Conservation (phyloP, 192 early-diverging fungal genomes). For the Umbelopsis vinacea region DNA sequence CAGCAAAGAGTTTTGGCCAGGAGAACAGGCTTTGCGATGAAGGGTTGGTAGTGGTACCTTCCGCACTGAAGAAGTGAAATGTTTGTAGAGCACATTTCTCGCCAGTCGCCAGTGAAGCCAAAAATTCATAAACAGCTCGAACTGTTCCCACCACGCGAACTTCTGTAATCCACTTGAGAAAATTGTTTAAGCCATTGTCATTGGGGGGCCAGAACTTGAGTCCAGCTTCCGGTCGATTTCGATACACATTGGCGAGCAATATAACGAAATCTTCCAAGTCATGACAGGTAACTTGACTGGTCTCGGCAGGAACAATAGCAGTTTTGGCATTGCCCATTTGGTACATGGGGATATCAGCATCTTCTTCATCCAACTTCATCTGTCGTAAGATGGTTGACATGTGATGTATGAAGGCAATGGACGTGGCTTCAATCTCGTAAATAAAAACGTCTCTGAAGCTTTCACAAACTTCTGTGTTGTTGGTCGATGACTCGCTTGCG, state of each 20-base stretch:
- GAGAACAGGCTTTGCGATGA: slow-evolving; percentile 57
- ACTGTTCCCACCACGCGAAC: slow-evolving; percentile 65
- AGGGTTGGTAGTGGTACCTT: slow-evolving; percentile 26
- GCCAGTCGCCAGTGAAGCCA: slow-evolving; percentile 84
- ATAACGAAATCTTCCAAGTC: slow-evolving; percentile 75
- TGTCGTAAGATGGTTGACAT: slow-evolving; percentile 62
- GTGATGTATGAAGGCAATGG: slow-evolving; percentile 57
- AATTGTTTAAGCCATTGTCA: slow-evolving; percentile 61
- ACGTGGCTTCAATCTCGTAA: slow-evolving; percentile 52
- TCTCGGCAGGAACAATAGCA: slow-evolving; percentile 30
- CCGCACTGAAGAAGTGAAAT: slow-evolving; percentile 54
- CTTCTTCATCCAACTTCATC: slow-evolving; percentile 75
- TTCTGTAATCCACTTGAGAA: slow-evolving; percentile 67
- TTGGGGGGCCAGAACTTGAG: slow-evolving; percentile 67
- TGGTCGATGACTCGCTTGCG: not conserved
- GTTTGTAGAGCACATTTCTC: slow-evolving; percentile 64
- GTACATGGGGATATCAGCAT: slow-evolving; percentile 42
- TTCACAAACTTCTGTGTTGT: not conserved
- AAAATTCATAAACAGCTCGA: slow-evolving; percentile 78
- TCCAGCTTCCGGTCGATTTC: slow-evolving; percentile 74
- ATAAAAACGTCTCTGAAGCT: slow-evolving; percentile 53
- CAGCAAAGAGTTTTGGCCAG: slow-evolving; percentile 80
- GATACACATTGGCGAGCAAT: slow-evolving; percentile 75
- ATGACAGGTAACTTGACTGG: slow-evolving; percentile 36
- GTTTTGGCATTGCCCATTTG: slow-evolving; percentile 14